Evolutionary conservation across 352 stramenopile genomes (phyloP).

Genomic region (Phytophthora fragariaefolia): DNA sequence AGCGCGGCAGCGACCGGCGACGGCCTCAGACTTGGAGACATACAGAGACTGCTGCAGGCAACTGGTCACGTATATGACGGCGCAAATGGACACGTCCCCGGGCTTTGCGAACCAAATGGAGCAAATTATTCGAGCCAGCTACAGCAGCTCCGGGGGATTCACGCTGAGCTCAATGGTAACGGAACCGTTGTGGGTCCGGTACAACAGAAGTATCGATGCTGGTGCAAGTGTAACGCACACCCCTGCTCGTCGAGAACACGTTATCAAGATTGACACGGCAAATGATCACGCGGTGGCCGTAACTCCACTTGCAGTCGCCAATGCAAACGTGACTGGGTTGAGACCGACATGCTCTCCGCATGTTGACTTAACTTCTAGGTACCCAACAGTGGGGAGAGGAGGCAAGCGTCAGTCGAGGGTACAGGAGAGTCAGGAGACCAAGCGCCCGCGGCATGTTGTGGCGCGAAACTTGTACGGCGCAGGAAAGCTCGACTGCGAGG

Average conservation of each 20-base stretch:
- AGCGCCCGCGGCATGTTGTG: constrained; percentile 23
- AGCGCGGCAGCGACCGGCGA: background rate
- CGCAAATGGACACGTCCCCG: constrained; percentile 59
- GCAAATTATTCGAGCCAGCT: constrained; percentile 61
- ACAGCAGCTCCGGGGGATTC: constrained; percentile 43
- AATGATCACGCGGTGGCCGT: constrained; percentile 3
- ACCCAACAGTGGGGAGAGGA: constrained; percentile 22
- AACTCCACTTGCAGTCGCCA: constrained; percentile 17
- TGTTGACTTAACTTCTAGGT: constrained; percentile 22
- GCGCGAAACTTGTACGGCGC: constrained; percentile 31
- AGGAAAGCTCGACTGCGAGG: constrained; percentile 21
- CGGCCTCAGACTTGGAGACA: constrained; percentile 32
- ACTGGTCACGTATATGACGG: constrained; percentile 55
- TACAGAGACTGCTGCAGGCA: constrained; percentile 58
- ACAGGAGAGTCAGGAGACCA: constrained; percentile 10
- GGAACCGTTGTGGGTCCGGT: constrained; percentile 20
- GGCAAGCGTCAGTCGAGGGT: constrained; percentile 32
- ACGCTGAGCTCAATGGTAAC: constrained; percentile 39
- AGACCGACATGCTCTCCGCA: constrained; percentile 31
- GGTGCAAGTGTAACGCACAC: background rate
- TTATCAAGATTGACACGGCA: constrained; percentile 4
- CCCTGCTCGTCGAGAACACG: background rate
- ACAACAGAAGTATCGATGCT: background rate
- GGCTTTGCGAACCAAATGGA: constrained; percentile 71
- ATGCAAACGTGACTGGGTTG: background rate